Evolutionary conservation across 345 rosid genomes (phyloP).

Genomic region (Mangifera indica): DNA sequence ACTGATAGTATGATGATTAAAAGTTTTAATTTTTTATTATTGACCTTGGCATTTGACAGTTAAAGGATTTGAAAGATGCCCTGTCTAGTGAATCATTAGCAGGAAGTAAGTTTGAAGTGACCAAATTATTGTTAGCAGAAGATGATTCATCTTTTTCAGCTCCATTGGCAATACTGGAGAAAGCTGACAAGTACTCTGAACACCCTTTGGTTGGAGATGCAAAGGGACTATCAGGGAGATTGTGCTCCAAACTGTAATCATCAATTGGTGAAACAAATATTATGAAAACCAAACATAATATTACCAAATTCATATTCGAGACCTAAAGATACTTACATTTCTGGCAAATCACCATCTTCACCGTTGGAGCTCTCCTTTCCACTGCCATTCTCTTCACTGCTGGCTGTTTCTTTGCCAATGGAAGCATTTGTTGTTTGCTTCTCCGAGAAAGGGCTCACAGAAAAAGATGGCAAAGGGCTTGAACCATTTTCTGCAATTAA

Average conservation of each 20-base stretch:
- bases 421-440: slow-evolving; percentile 22
- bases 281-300: too few relatives aligned
- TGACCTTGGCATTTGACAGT: slow-evolving; percentile 87
- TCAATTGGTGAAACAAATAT: not conserved
- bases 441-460: slow-evolving; percentile 20
- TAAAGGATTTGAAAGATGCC: slow-evolving; percentile 63
- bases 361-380: slow-evolving; percentile 35
- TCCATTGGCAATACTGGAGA: slow-evolving; percentile 26
- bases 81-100: slow-evolving; percentile 46
- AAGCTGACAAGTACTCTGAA: slow-evolving; percentile 34
- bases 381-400: slow-evolving; percentile 33
- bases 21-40: too few relatives aligned
- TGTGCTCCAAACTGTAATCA: slow-evolving; percentile 56
- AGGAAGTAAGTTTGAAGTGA: slow-evolving; percentile 33
- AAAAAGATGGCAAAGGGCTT: slow-evolving; percentile 27
- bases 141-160: slow-evolving; percentile 42
- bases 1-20: not conserved
- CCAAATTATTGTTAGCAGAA: slow-evolving; percentile 40
- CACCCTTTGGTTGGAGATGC: slow-evolving; percentile 51
- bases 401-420: slow-evolving; percentile 29
- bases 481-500: slow-evolving; percentile 45
- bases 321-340: slow-evolving; percentile 29
- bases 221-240: slow-evolving; percentile 73
- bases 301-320: too few relatives aligned
- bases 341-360: slow-evolving; percentile 37